Base-by-base conservation (phyloP, 306 rosid species). In the Citrullus mucosospermus region DNA sequence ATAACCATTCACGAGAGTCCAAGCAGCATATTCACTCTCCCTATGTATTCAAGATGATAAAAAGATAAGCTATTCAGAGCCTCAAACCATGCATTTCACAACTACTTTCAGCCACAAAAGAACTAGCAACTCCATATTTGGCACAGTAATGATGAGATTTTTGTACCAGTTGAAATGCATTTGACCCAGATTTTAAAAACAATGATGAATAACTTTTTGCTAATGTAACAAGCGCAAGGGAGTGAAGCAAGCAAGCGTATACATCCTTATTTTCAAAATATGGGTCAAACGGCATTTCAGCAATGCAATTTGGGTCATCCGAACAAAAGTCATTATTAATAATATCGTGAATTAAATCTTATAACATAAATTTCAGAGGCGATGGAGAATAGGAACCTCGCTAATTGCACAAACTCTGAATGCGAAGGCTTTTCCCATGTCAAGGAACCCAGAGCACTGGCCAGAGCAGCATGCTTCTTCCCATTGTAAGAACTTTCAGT, bases 1-100 rank as follows among this genome's bases (percentile, higher is more conserved):
- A 83, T 89, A 84, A 15, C 98, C 98, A 79, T 95, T 95, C 82
- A 91, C 97, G 62, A 95, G 86, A 59, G 97, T 92, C 98, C 97
- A 95, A 20, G 98, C 98, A 68, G 98, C 97, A 88, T 95, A 95
- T 82, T 95, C 98, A 71, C 98, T 95, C 78, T 95, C 98, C 79
- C 98, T 95, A 44, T 9, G 43, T 4, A 81, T 66, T 76, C 79
- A 80, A 81, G 77, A 75, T 16, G 56, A 51, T 41, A 9, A 44
- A 38, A 28, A 75, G 44, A 69, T 18, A 71, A 81, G 73, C 38
- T 53, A 65, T 68, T 60, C 6, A 72, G 60, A 70, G 28, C 1
- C 58, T 67, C 38, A 28, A 48, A 25, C 41, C 39, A 44, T 39
- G 50, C 59, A 6, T 69, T 69, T 9, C 6, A 5, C 41, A 46